A percentile compares a stretch with the other conserved stretches of the same genome.
Conservation (phyloP, 305 asterid species). For the Stenogyne calaminthoides region DNA sequence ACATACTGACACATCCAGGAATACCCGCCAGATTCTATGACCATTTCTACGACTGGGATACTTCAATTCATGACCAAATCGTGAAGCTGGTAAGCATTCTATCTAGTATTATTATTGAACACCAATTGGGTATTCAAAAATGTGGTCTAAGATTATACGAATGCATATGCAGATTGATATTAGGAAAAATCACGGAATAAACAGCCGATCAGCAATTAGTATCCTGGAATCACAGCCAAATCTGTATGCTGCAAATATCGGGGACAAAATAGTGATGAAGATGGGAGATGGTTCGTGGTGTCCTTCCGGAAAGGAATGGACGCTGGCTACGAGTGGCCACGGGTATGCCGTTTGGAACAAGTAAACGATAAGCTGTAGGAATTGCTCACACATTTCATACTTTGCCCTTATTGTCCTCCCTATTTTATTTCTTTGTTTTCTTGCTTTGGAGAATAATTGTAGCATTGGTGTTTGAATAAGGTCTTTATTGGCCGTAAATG, state of each 20-base stretch:
- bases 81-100: slow-evolving; percentile 76
- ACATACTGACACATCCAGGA: slow-evolving; percentile 95
- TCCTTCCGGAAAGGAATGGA: slow-evolving; percentile 86
- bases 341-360: slow-evolving; percentile 86
- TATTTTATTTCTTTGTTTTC: not conserved
- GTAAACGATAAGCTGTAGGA: slow-evolving; percentile 24
- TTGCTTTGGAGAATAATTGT: not conserved
- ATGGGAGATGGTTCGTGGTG: slow-evolving; percentile 93
- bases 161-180: slow-evolving; percentile 59
- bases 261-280: slow-evolving; percentile 78
- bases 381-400: not conserved
- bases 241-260: slow-evolving; percentile 81
- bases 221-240: slow-evolving; percentile 76
- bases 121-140: not conserved
- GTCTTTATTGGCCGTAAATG: not conserved
- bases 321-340: slow-evolving; percentile 70
- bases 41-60: slow-evolving; percentile 85
- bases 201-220: slow-evolving; percentile 69
- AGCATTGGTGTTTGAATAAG: slow-evolving; percentile 25
- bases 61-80: slow-evolving; percentile 66
- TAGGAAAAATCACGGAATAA: slow-evolving; percentile 60
- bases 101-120: not conserved
- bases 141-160: slow-evolving; percentile 7
- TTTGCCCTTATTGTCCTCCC: not conserved
- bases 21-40: slow-evolving; percentile 87